A percentile compares a stretch with the other conserved stretches of the same genome.
Evolutionary conservation across 441 rosid species (phyloP).

Genomic region (Pelargonium cotyledonis): DNA sequence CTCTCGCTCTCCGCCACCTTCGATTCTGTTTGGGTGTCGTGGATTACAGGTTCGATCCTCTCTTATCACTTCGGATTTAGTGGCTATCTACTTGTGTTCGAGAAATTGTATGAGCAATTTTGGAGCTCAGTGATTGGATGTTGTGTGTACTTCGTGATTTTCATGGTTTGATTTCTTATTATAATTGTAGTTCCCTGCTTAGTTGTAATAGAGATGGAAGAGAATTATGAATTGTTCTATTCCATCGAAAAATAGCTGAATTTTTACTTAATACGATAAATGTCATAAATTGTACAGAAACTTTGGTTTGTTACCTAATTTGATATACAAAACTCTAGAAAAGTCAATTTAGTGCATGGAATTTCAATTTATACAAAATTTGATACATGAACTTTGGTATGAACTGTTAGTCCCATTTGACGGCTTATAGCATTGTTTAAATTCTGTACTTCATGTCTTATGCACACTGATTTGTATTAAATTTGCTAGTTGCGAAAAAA

Average conservation of each 20-base stretch:
- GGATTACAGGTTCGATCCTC: slow-evolving; percentile 61
- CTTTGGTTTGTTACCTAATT: too few relatives aligned
- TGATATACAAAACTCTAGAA: too few relatives aligned
- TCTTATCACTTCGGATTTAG: not conserved
- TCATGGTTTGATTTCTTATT: not conserved
- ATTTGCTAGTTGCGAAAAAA: too few relatives aligned
- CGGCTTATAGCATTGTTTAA: too few relatives aligned
- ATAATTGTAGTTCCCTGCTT: not conserved
- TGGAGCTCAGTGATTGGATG: not conserved
- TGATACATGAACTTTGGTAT: too few relatives aligned
- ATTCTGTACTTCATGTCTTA: too few relatives aligned
- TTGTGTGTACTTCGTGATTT: not conserved
- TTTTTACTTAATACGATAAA: not conserved
- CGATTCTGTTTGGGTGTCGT: slow-evolving; percentile 81
- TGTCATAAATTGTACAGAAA: too few relatives aligned
- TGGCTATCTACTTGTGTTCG: not conserved
- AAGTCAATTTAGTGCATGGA: too few relatives aligned
- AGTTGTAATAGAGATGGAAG: not conserved
- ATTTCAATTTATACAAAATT: too few relatives aligned
- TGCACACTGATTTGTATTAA: too few relatives aligned
- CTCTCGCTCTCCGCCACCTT: slow-evolving; percentile 51
- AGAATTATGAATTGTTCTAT: not conserved
- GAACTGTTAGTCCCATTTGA: too few relatives aligned
- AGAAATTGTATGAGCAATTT: not conserved
- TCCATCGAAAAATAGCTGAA: not conserved